Evolutionary conservation across 164 flowering plant species (phyloP), one percentile per base, ranked within the genome.

Genomic region (Vitis rupestris): DNA sequence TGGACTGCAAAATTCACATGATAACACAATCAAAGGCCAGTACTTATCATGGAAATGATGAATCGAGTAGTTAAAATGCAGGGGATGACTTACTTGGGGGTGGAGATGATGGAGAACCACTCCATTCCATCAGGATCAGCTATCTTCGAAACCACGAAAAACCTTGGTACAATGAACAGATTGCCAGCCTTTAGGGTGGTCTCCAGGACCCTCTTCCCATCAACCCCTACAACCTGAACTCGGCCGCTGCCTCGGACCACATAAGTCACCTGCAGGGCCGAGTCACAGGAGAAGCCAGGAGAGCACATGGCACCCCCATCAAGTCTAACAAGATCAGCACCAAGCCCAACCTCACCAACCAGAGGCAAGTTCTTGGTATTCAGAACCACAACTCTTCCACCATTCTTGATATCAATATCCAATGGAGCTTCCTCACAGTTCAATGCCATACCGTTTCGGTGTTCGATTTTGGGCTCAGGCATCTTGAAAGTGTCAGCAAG

Each of bases 401-500:
- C 97, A 19, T 76, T 74, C 76, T 85, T 83, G 14, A 91, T 83
- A 57, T 91, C 95, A 16, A 84, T 85, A 72, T 93, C 98, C 56
- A 89, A 60, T 8, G 98, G 94, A 15, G 97, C 98, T 69, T 91
- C 97, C 70, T 72, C 74, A 52, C 97, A 91, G 73, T 91, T 93
- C 69, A 87, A 70, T 0, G 69, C 93, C 82, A 93, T 67, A 7
- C 93, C 97, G 0, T 82, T 53, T 9, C 93, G 61, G 68, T 89
- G 80, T 4, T 75, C 89, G 12, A 59, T 30, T 69, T 79, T 87
- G 3, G 93, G 90, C 59, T 79, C 85, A 1, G 98, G 89, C 88
- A 90, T 70, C 61, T 69, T 72, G 14, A 68, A 11, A 3, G 64
- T 65, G 0, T 72, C 76, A 49, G 69, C 81, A 48, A 90, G 76